Base-by-base conservation (phyloP, 2,329 filamentous ascomycete species). In the Penicillium sp. region DNA sequence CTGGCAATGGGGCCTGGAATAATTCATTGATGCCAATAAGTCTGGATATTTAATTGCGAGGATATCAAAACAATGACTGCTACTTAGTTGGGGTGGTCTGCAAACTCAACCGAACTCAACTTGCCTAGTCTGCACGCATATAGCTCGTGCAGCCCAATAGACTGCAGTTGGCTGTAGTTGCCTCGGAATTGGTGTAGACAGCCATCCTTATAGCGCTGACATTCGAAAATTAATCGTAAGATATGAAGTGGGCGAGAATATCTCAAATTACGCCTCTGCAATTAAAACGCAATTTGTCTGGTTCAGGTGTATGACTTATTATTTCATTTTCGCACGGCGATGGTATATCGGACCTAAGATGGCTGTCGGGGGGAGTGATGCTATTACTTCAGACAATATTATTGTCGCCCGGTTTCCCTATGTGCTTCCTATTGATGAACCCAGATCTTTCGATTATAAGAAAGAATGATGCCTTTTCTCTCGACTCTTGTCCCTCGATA, bases 311-410 rank as follows among this genome's bases (percentile, higher is more conserved):
- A 66, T 84, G 60, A 47, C 74, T 1, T 86, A 86, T 67, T 86
- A 85, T 62, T 78, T 77, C 60, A 61, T 83, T 13, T 79, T 80
- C 64, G 83, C 83, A 3, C 73, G 78, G 48, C 85, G 82, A 60
- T 86, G 83, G 82, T 86, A 85, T 60, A 82, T 75, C 0, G 84
- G 84, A 1, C 84, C 84, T 0, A 82, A 80, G 69, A 79, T 80
- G 54, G 86, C 83, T 1, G 71, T 85, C 32, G 76, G 77, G 8
- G 57, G 54, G 34, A 34, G 9, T 46, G 10, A 27, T 18, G 55
- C 55, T 16, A 16, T 15, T 8, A 16, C 21, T 35, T 54, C 55
- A 3, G 45, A 54, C 1, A 52, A 27, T 35, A 34, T 23, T 6
- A 25, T 32, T 9, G 16, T 6, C 12, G 13, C 23, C 10, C 6